These are phyloP conservation scores for Aspergillus nomiae DNA, from an alignment of 2,329 filamentous ascomycete genomes.

Conservation along the genomic window DNA sequence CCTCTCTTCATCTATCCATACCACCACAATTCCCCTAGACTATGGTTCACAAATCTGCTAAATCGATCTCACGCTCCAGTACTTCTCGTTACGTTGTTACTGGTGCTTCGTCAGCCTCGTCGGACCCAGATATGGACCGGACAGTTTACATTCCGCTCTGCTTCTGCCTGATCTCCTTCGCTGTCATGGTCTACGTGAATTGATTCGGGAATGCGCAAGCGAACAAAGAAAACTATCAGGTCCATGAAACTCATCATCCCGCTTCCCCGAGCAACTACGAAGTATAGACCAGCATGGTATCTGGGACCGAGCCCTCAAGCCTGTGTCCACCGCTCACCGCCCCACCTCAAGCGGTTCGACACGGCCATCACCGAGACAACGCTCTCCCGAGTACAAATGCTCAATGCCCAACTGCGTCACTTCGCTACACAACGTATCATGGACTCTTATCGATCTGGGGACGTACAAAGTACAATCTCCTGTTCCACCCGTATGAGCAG, in stretches of 20 bases:
- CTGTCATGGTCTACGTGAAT: slow-evolving; percentile 39
- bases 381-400: neutral
- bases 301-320: neutral
- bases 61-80: slow-evolving; percentile 15
- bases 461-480: neutral
- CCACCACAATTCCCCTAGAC: slow-evolving; percentile 1
- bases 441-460: neutral
- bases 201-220: slow-evolving; percentile 15
- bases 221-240: neutral
- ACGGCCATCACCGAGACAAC: slow-evolving; percentile 1
- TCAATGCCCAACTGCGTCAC: neutral
- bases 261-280: neutral
- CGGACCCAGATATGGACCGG: slow-evolving; percentile 32
- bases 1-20: slow-evolving; percentile 1
- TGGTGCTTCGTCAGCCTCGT: slow-evolving; percentile 10
- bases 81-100: slow-evolving; percentile 14
- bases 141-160: slow-evolving; percentile 40
- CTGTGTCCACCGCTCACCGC: neutral
- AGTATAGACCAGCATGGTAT: neutral
- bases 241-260: neutral
- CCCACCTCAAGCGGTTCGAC: neutral
- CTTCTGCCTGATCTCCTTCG: slow-evolving; percentile 41
- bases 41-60: slow-evolving; percentile 21
- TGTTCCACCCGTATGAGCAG: no score
- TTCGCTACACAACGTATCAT: neutral